Evolutionary conservation across 805 yeast species (phyloP).

Genomic region (Suhomyces pyralidae): DNA sequence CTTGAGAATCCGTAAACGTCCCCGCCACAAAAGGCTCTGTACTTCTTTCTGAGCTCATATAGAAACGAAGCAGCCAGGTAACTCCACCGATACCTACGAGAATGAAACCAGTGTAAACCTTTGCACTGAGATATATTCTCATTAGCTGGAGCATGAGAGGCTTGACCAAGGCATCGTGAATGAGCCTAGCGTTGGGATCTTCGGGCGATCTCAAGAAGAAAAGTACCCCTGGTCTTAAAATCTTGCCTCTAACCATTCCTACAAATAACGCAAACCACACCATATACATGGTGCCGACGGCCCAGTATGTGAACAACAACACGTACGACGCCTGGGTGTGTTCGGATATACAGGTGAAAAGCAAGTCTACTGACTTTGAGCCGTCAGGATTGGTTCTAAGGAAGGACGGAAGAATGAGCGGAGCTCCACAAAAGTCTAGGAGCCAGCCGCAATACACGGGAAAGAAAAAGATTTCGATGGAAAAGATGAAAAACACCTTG

Average conservation of each 20-base stretch:
- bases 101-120: conserved; percentile 72
- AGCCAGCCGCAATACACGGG: conserved; percentile 85
- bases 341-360: conserved; percentile 20
- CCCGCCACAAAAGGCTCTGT: not conserved
- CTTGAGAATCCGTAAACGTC: not conserved
- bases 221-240: conserved; percentile 83
- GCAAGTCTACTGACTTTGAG: conserved; percentile 13
- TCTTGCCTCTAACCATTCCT: conserved; percentile 69
- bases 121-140: conserved; percentile 67
- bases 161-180: conserved; percentile 82
- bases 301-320: conserved; percentile 47
- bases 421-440: conserved; percentile 65
- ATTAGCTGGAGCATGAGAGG: conserved; percentile 71
- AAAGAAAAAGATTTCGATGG: conserved; percentile 77
- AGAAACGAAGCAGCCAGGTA: conserved; percentile 43
- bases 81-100: conserved; percentile 69
- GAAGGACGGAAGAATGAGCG: conserved; percentile 37
- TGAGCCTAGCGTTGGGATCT: conserved; percentile 82
- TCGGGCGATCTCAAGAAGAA: conserved; percentile 93
- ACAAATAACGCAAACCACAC: conserved; percentile 80
- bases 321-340: conserved; percentile 19
- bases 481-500: conserved; percentile 73
- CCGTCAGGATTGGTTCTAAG: conserved; percentile 1
- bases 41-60: too few relatives aligned
- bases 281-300: conserved; percentile 82